Conservation (phyloP, 2,329 filamentous ascomycete genomes). For the Lachnellula subtilissima region DNA sequence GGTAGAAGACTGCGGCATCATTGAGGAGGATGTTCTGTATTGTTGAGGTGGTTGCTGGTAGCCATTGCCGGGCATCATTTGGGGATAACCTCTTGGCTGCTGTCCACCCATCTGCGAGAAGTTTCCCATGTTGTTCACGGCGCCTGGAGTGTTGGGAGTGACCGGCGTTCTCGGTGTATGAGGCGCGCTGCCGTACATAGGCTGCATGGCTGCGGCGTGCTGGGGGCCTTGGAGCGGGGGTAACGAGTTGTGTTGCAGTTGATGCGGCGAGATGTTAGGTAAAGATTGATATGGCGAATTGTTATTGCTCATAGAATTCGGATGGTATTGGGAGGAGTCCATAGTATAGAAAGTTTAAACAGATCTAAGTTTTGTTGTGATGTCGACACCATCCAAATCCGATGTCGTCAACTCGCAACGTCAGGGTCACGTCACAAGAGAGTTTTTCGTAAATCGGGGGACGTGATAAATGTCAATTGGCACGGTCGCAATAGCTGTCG, state of each 20-base stretch:
- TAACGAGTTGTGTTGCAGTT: conserved; percentile 40
- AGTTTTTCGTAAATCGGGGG: background rate
- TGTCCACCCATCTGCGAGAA: conserved; percentile 50
- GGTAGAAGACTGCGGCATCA: conserved; percentile 63
- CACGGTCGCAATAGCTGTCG: background rate
- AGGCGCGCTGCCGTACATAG: conserved; percentile 45
- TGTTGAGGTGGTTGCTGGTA: conserved; percentile 24
- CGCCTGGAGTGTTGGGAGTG: conserved; percentile 58
- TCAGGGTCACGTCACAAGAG: conserved; percentile 1
- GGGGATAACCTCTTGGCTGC: conserved; percentile 16
- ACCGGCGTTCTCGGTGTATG: conserved; percentile 59
- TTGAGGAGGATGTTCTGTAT: conserved; percentile 52
- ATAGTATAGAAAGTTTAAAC: conserved; percentile 9
- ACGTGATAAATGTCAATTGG: background rate
- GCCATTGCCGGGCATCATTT: conserved; percentile 27
- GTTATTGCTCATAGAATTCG: conserved; percentile 27
- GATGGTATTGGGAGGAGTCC: conserved; percentile 28
- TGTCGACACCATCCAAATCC: conserved; percentile 3
- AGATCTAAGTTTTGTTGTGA: background rate
- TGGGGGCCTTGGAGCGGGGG: conserved; percentile 48
- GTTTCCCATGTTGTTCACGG: conserved; percentile 48
- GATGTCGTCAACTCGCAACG: conserved; percentile 1
- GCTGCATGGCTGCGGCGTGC: conserved; percentile 44
- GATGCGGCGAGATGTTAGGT: conserved; percentile 32
- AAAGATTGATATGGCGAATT: conserved; percentile 27